Percentiles rank a stretch among this genome's conserved stretches.
These are phyloP conservation scores for Naganishia albida DNA, from an alignment of 1,284 basidiomycete species.

Conservation along the genomic window DNA sequence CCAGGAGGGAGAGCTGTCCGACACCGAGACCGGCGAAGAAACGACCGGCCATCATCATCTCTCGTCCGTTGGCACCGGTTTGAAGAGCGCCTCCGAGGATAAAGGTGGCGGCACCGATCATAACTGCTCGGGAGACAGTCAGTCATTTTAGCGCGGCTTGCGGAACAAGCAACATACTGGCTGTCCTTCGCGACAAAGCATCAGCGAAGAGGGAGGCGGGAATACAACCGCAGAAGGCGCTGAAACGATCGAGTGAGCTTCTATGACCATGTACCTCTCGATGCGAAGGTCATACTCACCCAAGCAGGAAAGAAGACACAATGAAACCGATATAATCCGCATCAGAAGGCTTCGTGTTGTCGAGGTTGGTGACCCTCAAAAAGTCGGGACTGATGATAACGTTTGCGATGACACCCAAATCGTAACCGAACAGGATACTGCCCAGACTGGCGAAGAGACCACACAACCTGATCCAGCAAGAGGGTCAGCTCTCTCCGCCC, in stretches of 20 bases:
- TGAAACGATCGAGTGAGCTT: too few species aligned
- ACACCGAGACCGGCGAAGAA: slow-evolving; percentile 50
- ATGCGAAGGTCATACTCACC: slow-evolving; percentile 36
- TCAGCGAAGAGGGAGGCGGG: slow-evolving; percentile 51
- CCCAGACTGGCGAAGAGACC: slow-evolving; percentile 21
- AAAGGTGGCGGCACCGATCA: slow-evolving; percentile 45
- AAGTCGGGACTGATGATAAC: slow-evolving; percentile 56
- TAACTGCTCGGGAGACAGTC: background rate
- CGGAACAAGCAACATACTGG: slow-evolving; percentile 38
- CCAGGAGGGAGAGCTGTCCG: slow-evolving; percentile 62
- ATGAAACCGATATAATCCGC: slow-evolving; percentile 53
- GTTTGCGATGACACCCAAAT: slow-evolving; percentile 56
- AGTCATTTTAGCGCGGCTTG: background rate
- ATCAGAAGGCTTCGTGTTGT: slow-evolving; percentile 29
- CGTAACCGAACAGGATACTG: slow-evolving; percentile 36
- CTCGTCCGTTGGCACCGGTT: slow-evolving; percentile 57
- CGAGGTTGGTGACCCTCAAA: slow-evolving; percentile 40
- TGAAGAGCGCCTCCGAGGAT: slow-evolving; percentile 60
- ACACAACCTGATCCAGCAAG: background rate
- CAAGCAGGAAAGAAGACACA: slow-evolving; percentile 52
- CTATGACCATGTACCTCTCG: too few species aligned
- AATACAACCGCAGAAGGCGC: slow-evolving; percentile 48
- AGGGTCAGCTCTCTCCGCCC: background rate
- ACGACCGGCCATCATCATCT: slow-evolving; percentile 63
- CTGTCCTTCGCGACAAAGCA: slow-evolving; percentile 46